These are phyloP conservation scores for Avena sativa DNA, from an alignment of 176 grass and related monocot genomes.

Conservation along the genomic window DNA sequence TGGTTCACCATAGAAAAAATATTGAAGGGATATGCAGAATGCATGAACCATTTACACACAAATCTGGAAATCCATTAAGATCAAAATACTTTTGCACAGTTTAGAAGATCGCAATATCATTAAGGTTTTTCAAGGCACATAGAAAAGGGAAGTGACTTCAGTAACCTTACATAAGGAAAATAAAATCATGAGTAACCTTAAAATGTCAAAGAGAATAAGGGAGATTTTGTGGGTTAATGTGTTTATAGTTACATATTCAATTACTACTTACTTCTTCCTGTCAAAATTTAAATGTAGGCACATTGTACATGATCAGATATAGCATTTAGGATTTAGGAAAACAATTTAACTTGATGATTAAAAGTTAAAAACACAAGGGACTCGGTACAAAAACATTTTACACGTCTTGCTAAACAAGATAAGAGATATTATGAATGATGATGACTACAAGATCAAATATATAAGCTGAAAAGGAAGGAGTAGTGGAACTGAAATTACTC, in stretches of 20 bases:
- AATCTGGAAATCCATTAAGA: not conserved
- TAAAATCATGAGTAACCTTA: not conserved
- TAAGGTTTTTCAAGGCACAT: not conserved
- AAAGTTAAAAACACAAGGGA: not conserved
- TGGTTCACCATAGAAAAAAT: not conserved
- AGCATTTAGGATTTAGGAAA: conserved; percentile 5
- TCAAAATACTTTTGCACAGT: not conserved
- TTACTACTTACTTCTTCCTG: not conserved
- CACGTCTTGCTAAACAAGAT: not conserved
- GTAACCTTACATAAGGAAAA: not conserved
- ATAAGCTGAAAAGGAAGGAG: not conserved
- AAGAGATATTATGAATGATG: not conserved
- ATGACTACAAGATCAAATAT: not conserved
- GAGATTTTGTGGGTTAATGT: not conserved
- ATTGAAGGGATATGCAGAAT: not conserved
- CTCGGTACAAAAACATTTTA: not conserved
- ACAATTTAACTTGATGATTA: not conserved
- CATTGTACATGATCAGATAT: not conserved
- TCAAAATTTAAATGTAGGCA: not conserved
- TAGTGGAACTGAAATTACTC: not conserved
- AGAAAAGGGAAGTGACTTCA: not conserved
- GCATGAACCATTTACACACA: not conserved
- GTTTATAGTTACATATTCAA: not conserved
- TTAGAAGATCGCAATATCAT: conserved; percentile 7
- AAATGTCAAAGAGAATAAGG: not conserved